Percentiles rank a stretch among this genome's conserved stretches.
Conservation (phyloP, 495 filamentous ascomycete species). For the Baudoinia panamericana region DNA sequence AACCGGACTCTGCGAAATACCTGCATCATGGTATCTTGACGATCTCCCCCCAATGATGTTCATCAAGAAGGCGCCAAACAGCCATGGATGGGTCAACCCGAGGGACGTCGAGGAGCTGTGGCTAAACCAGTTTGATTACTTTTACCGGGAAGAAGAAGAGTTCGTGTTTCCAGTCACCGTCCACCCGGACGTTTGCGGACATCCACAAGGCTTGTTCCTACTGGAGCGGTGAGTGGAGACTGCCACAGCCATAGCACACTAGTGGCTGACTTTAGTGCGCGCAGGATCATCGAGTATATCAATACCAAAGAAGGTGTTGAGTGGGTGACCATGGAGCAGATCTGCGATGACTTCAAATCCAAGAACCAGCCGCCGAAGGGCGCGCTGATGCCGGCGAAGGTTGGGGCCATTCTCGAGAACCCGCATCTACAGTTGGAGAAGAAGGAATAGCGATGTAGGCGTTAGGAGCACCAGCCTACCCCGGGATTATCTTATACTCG, state of each 20-base stretch:
- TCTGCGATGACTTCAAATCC: constrained; percentile 45
- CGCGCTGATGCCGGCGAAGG: constrained; percentile 51
- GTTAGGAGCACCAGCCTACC: neutral
- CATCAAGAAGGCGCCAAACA: constrained; percentile 39
- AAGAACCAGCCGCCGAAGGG: constrained; percentile 53
- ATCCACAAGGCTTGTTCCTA: constrained; percentile 46
- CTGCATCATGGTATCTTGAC: constrained; percentile 45
- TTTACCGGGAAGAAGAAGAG: constrained; percentile 47
- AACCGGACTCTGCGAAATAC: constrained; percentile 43
- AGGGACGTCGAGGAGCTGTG: constrained; percentile 44
- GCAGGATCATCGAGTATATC: constrained; percentile 36
- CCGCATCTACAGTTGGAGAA: constrained; percentile 21
- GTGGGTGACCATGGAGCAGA: constrained; percentile 43
- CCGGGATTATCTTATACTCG: neutral
- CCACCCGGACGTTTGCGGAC: constrained; percentile 40
- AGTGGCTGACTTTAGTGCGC: neutral
- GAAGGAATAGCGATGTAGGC: constrained; percentile 4
- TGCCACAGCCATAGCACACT: no score
- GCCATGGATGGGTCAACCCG: constrained; percentile 46
- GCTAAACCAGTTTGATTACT: constrained; percentile 47
- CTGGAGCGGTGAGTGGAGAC: constrained; percentile 34
- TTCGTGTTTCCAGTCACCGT: constrained; percentile 51
- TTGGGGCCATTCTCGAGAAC: constrained; percentile 44
- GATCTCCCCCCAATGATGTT: constrained; percentile 45
- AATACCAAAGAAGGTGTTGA: constrained; percentile 42